Evolutionary conservation across 2,329 filamentous ascomycete species (phyloP), one percentile per base, ranked within the genome.

Genomic region (Botryosphaeria dothidea): DNA sequence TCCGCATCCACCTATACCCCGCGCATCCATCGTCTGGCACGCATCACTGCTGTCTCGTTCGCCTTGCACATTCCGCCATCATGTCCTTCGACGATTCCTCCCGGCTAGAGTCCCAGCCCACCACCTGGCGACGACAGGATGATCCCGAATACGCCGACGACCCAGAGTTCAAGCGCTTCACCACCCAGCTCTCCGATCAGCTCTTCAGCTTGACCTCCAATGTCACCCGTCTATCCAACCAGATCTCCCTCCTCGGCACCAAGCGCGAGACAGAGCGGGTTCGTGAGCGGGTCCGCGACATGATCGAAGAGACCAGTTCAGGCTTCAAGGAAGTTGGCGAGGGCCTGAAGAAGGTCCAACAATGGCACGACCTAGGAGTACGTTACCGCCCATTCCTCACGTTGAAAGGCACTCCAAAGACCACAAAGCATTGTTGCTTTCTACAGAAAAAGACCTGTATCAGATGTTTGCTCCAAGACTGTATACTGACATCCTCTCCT

Each of bases 41-140:
- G 29, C 17, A 19, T 23, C 13, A 46, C n/a, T 9, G 34, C 27
- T 25, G 36, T 23, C 36, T 49, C n/a, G 6, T 21, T 34, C 49
- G 17, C n/a, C 13, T n/a, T 13, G 36, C 15, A 9, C 4, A 43
- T 13, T 9, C 31, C 23, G 17, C 41, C 63, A 74, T 67, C 68
- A 98, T 98, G 94, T 97, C 94, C 19, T 98, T 95, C 81, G 91
- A 97, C 77, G 91, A 92, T 71, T 86, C 95, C 68, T 91, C 91
- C 65, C 90, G 87, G 67, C 84, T 97, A 70, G 94, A 98, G 82
- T 88, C 93, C 70, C 90, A 91, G 79, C 87, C 88, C 45, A 88
- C 88, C 31, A 86, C 83, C 67, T 85, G 85, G 80, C 84, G 91
- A 68, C 86, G 88, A 68, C 83, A 87, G 67, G 88, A 90, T 76